Conservation (phyloP, 2,329 filamentous ascomycete species). For the Nothophaeocryptopus gaeumannii region DNA sequence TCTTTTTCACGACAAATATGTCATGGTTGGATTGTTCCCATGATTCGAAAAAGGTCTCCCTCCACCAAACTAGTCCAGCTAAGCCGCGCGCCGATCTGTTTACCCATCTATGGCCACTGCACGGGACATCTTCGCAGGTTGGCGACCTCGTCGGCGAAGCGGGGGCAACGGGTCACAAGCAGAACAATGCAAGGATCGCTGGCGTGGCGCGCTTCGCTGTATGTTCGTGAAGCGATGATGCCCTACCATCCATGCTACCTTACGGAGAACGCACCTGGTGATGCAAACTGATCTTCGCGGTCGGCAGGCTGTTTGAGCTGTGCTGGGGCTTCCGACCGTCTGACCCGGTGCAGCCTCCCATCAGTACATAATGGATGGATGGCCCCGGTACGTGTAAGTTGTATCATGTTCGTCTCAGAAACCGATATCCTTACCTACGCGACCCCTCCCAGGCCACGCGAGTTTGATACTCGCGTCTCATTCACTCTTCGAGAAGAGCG, state of each 20-base stretch:
- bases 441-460: neutral
- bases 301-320: too few species aligned
- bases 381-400: constrained; percentile 3
- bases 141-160: constrained; percentile 2
- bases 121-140: neutral
- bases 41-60: neutral
- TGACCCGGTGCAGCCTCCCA: too few species aligned
- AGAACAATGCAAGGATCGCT: constrained; percentile 4
- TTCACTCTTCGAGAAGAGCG: neutral
- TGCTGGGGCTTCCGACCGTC: too few species aligned
- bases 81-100: constrained; percentile 1
- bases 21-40: constrained; percentile 1
- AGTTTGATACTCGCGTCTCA: neutral
- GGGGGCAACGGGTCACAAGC: constrained; percentile 5
- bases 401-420: neutral
- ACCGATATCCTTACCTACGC: neutral
- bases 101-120: constrained; percentile 3
- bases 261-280: too few species aligned
- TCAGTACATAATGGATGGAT: constrained; percentile 6
- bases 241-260: too few species aligned
- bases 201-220: constrained; percentile 1
- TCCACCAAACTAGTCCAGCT: too few species aligned
- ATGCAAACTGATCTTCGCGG: too few species aligned
- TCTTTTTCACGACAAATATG: neutral
- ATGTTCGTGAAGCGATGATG: neutral